These are phyloP conservation scores for Blastocystis sp. DNA, from an alignment of 352 stramenopile genomes.

Conservation along the genomic window DNA sequence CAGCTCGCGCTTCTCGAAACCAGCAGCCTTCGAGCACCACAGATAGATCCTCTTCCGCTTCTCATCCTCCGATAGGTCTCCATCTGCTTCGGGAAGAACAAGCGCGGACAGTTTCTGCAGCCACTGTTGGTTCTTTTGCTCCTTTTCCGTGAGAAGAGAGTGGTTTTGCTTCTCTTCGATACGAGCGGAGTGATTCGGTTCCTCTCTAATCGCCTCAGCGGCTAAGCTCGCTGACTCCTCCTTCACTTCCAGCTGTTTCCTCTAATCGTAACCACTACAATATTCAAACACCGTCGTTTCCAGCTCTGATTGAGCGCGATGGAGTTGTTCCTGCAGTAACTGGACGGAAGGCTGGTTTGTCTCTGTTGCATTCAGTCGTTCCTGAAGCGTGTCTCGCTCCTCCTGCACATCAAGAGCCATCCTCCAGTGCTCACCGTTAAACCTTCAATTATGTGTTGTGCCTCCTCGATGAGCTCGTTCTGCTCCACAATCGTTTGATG, in stretches of 20 bases:
- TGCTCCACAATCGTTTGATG: constrained; percentile 40
- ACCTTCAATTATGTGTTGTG: constrained; percentile 44
- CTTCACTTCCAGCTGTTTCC: neutral
- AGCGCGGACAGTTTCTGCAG: neutral
- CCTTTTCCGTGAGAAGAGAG: neutral
- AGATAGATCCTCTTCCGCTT: neutral
- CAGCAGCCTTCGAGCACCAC: neutral
- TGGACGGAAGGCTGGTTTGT: neutral
- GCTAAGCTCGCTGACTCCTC: too few species aligned
- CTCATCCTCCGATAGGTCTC: neutral
- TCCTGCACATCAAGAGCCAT: neutral
- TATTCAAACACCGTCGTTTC: neutral
- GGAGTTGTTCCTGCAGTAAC: constrained; percentile 29
- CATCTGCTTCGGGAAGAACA: neutral
- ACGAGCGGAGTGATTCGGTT: constrained; percentile 14
- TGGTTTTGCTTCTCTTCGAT: constrained; percentile 1
- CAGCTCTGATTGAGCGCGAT: neutral
- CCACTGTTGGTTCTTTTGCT: neutral
- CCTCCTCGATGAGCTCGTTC: constrained; percentile 59
- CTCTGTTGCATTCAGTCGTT: neutral
- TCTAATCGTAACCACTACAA: neutral
- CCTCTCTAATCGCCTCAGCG: too few species aligned
- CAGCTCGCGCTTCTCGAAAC: neutral
- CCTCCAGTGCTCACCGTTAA: neutral
- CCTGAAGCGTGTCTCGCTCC: neutral